Conservation (phyloP, 768 basidiomycete species). For the Chalciporus piperatus region DNA sequence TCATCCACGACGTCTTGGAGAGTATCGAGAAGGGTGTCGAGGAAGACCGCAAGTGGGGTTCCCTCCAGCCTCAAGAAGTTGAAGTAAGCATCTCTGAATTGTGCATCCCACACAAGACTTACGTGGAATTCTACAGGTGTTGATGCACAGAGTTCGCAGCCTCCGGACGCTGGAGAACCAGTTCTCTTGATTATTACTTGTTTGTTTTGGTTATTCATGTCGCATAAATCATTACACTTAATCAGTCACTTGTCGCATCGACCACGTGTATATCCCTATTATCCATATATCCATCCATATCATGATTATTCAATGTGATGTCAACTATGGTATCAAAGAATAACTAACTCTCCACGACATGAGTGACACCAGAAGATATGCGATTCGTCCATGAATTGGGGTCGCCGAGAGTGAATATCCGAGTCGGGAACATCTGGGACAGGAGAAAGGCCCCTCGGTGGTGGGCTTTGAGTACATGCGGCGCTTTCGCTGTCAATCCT, state of each 20-base stretch:
- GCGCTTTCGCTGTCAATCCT: constrained; percentile 81
- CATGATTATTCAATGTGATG: constrained; percentile 16
- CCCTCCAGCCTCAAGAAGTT: constrained; percentile 62
- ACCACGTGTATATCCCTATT: not conserved
- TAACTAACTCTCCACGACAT: constrained; percentile 78
- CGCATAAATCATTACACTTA: not conserved
- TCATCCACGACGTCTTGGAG: constrained; percentile 75
- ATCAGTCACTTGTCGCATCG: constrained; percentile 7
- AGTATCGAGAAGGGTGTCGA: constrained; percentile 76
- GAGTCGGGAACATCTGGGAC: constrained; percentile 34
- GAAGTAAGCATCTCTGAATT: constrained; percentile 48
- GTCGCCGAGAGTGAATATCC: constrained; percentile 34
- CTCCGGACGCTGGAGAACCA: constrained; percentile 27
- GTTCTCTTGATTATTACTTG: constrained; percentile 4
- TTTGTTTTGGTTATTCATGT: constrained; percentile 4
- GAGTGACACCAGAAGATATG: constrained; percentile 89
- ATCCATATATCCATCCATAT: constrained; percentile 17
- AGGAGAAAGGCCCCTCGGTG: constrained; percentile 57
- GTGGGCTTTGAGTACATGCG: constrained; percentile 41
- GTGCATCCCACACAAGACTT: constrained; percentile 1
- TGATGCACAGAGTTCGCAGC: constrained; percentile 35
- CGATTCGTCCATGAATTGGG: constrained; percentile 83
- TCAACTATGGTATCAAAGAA: constrained; percentile 40
- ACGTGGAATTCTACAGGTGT: constrained; percentile 43
- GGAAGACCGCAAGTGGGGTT: constrained; percentile 64